Conservation (phyloP, 2,329 filamentous ascomycete species). For the Emericellopsis atlantica region DNA sequence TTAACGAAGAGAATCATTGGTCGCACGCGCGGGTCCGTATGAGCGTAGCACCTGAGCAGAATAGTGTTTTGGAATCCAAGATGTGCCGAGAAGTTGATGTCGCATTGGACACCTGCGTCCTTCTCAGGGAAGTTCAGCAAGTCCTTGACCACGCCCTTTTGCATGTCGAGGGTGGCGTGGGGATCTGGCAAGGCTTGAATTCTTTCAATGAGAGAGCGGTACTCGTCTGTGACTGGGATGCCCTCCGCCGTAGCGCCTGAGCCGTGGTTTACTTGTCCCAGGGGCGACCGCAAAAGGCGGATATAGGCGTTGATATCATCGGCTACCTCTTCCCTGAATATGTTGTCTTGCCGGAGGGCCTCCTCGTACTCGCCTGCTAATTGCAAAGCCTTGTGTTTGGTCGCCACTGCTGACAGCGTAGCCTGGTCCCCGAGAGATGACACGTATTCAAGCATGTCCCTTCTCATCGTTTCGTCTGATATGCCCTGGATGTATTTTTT, state of each 20-base stretch:
- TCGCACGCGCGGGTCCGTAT: constrained; percentile 64
- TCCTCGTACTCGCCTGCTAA: neutral
- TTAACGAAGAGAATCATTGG: constrained; percentile 79
- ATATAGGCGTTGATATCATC: neutral
- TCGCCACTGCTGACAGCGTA: too few species aligned
- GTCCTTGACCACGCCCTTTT: constrained; percentile 38
- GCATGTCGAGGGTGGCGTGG: constrained; percentile 34
- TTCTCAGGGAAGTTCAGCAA: constrained; percentile 66
- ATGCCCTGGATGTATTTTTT: too few species aligned
- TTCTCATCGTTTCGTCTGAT: too few species aligned
- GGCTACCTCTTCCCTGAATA: neutral
- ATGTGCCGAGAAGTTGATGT: constrained; percentile 83
- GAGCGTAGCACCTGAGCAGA: constrained; percentile 72
- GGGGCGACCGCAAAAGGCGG: neutral
- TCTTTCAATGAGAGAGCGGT: constrained; percentile 14
- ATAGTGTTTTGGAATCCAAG: constrained; percentile 75
- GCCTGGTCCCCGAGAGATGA: too few species aligned
- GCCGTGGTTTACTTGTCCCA: too few species aligned
- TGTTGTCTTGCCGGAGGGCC: neutral
- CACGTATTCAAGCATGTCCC: too few species aligned
- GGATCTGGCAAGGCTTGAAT: constrained; percentile 35
- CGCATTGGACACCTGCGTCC: constrained; percentile 73
- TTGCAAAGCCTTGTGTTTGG: too few species aligned
- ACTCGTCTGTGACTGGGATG: too few species aligned
- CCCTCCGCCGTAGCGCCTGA: too few species aligned